Base-by-base conservation (phyloP, 441 rosid species). In the Populus hybrid region DNA sequence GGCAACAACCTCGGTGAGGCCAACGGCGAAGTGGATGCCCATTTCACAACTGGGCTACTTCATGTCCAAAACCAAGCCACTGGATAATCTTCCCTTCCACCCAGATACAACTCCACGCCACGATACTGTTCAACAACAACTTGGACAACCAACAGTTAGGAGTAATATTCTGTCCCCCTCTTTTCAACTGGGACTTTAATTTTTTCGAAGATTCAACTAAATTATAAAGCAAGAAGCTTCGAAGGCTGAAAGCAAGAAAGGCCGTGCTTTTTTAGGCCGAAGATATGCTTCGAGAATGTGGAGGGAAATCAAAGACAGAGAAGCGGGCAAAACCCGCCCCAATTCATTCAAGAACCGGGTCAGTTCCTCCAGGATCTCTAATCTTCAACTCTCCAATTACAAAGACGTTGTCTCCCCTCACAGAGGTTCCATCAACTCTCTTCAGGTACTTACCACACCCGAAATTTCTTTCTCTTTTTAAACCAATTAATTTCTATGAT, bases 231-330 rank as follows among this genome's bases (percentile, higher is more conserved):
- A 20, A 53, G 8, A 50, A 57, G 63, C 21, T 57, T 57, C 63
- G 63, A 57, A 57, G 24, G 4, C 21, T 72, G 46, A 28, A 68
- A 71, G 61, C 72, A 36, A 53, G 8, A 38, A 78, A 35, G 68
- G 74, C 71, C 64, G 69, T 2, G 75, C 8, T 72, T 63, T 21
- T 50, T 50, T 71, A 81, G 82, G 87, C 79, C 81, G 85, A 89
- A 91, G 94, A 57, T 57, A 94, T 94, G 98, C 97, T 90, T 80
- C 88, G 87, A 87, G 86, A 86, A 93, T 95, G 99, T 92, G 99
- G 97, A 84, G 87, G 90, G 88, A 86, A 85, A 89, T 95, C 80
- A 80, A 86, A 82, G 83, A 85, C 84, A 90, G 98, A 93, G 98
- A 93, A 91, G 82, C 90, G 71, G 96, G 97, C 78, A 85, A 86